Conservation (phyloP, 2,329 filamentous ascomycete genomes). For the Mollisia scopiformis region DNA sequence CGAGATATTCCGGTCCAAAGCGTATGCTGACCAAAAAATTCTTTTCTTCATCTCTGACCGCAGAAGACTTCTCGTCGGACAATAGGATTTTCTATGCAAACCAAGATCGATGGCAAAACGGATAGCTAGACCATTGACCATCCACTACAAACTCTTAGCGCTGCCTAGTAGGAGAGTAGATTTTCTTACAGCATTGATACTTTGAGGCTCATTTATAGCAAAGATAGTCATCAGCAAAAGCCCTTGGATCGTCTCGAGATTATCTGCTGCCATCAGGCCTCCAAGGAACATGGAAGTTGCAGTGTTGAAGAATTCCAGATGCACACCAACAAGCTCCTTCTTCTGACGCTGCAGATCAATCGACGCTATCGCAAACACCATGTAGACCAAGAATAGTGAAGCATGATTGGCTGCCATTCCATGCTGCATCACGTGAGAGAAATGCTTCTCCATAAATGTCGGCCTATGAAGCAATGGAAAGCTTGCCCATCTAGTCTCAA, state of each 20-base stretch:
- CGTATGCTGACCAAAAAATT: conserved; percentile 45
- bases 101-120: conserved; percentile 5
- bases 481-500: conserved; percentile 1
- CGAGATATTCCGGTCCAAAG: conserved; percentile 41
- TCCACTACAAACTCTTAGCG: not conserved
- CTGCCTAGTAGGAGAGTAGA: not conserved
- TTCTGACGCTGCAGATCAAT: conserved; percentile 2
- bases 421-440: not conserved
- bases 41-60: conserved; percentile 41
- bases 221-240: conserved; percentile 5
- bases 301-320: conserved; percentile 4
- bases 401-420: conserved; percentile 1
- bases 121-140: conserved; percentile 6
- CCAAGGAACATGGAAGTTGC: not conserved
- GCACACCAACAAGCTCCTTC: not conserved
- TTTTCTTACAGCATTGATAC: conserved; percentile 2
- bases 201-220: conserved; percentile 5
- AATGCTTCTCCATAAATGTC: conserved; percentile 3
- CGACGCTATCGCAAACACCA: conserved; percentile 1
- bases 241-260: conserved; percentile 3
- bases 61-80: not conserved
- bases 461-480: conserved; percentile 5
- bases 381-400: conserved; percentile 2
- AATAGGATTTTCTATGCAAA: conserved; percentile 2
- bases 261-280: not conserved